Evolutionary conservation across 179 eudicot species (phyloP).

Genomic region (Gypsophila paniculata): DNA sequence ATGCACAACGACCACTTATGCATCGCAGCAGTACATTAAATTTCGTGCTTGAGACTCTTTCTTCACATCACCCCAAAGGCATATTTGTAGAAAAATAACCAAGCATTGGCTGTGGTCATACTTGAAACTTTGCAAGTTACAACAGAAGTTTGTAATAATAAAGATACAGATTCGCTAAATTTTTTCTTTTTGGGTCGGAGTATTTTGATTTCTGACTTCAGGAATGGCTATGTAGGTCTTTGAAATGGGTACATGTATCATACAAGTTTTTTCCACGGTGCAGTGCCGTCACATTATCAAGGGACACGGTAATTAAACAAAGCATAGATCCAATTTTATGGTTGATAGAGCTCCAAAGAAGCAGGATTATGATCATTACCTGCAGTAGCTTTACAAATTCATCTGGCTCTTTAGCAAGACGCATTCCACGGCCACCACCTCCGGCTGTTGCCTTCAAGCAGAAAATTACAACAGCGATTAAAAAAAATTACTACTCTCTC

Average conservation of each 20-base stretch:
- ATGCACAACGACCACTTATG: constrained; percentile 5
- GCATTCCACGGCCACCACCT: constrained; percentile 99
- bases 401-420: constrained; percentile 90
- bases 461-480: constrained; percentile 7
- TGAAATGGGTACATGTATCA: constrained; percentile 1
- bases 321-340: not conserved
- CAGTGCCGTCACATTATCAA: not conserved
- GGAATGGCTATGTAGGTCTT: not conserved
- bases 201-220: not conserved
- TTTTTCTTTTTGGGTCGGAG: not conserved
- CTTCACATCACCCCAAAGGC: not conserved
- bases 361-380: constrained; percentile 36
- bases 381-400: constrained; percentile 95
- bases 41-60: constrained; percentile 15
- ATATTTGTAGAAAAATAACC: not conserved
- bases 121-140: not conserved
- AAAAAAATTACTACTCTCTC: not conserved
- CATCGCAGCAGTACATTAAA: not conserved
- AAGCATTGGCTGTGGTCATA: not conserved
- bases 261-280: not conserved
- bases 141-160: not conserved
- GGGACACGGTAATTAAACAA: constrained; percentile 3
- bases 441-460: constrained; percentile 93
- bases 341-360: not conserved
- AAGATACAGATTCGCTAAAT: not conserved